Evolutionary conservation across 345 rosid genomes (phyloP), one percentile per base, ranked within the genome.

Genomic region (Boechera stricta): DNA sequence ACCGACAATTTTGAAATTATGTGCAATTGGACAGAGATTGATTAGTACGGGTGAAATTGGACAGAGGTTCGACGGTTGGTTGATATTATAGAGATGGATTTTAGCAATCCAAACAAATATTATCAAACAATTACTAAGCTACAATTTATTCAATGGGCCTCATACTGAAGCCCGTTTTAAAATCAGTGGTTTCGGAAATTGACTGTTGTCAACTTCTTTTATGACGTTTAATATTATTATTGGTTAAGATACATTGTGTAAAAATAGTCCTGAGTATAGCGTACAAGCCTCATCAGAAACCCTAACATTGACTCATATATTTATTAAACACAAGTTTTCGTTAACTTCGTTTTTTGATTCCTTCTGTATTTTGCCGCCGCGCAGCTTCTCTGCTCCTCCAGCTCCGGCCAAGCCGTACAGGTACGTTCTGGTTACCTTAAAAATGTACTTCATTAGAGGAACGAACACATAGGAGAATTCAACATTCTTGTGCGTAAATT

Each of bases 261-360:
- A 45, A 10, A n/a, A 54, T 53, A 54, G 52, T 54, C 39, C 7
- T 0, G 12, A 18, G 39, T 31, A 10, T 16, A 66, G 70, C 32
- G 41, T n/a, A 26, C n/a, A 55, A 28, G 5, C 4, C 5, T 44
- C 11, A 18, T 10, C 2, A 59, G 13, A 26, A 62, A 28, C 61
- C 76, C 76, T 72, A 72, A 39, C 4, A 49, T n/a, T 26, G 42
- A 61, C 32, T 28, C 52, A 21, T 21, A 21, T 38, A 8, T 38
- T 36, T 51, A 26, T 48, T 21, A 72, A 3, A 61, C 31, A 16
- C 0, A 36, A 49, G 5, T 2, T 28, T 72, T 15, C 39, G 7
- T 0, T 9, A 5, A 4, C 61, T 28, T 10, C 21, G 13, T 4
- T 9, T 35, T 52, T 32, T 18, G 1, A 7, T 1, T 32, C 7